Percentiles rank a stretch among this genome's conserved stretches.
phyloP scores from a whole-genome alignment of 2,329 filamentous ascomycete genomes.

The Ascochyta lentis region DNA sequence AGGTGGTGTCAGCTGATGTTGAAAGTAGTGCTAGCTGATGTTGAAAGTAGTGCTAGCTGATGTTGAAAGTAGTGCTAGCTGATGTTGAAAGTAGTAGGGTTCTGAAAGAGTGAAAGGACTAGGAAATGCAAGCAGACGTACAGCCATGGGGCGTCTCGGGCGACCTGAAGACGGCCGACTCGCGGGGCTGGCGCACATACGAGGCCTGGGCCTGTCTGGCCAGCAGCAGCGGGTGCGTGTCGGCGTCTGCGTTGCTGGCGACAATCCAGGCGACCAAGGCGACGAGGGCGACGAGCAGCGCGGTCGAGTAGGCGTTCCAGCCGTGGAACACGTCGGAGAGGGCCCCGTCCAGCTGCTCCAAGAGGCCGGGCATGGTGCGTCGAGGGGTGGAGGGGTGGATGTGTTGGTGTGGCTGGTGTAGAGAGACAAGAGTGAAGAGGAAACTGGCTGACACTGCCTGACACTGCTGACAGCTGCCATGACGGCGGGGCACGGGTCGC shows the following conservation, averaged over 20 bases:
- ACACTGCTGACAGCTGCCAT: too few species aligned
- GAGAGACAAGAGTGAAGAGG: too few species aligned
- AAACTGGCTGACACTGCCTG: too few species aligned
- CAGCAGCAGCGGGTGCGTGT: constrained; percentile 90
- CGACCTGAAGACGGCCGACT: constrained; percentile 87
- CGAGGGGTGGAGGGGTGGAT: background rate
- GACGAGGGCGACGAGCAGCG: constrained; percentile 71
- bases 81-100: too few species aligned
- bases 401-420: too few species aligned
- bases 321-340: constrained; percentile 73
- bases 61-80: too few species aligned
- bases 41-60: too few species aligned
- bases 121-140: constrained; percentile 11
- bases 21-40: too few species aligned
- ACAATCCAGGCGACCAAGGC: constrained; percentile 74
- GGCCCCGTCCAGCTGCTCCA: constrained; percentile 74
- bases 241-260: constrained; percentile 76
- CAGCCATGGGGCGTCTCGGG: constrained; percentile 82
- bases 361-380: constrained; percentile 50
- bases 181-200: constrained; percentile 79
- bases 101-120: too few species aligned
- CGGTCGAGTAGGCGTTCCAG: constrained; percentile 83
- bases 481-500: too few species aligned
- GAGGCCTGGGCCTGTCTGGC: constrained; percentile 82
- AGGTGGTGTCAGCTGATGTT: constrained; percentile 23